Base-by-base conservation (phyloP, 2,329 filamentous ascomycete species). In the Colletotrichum limetticola region DNA sequence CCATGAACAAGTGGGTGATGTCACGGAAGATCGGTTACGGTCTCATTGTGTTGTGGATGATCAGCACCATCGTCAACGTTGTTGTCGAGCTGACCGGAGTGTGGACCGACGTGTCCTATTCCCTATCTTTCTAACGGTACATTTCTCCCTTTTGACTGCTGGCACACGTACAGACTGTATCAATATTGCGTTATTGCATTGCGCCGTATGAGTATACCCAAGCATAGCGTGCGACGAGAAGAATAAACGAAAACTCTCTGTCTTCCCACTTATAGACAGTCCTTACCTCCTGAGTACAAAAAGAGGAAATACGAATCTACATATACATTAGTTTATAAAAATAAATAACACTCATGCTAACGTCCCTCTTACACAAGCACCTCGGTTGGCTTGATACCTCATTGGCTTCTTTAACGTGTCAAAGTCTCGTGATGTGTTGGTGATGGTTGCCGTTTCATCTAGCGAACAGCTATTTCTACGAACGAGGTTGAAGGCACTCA, bases 1-100 rank as follows among this genome's bases (percentile, higher is more conserved):
- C 97, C 5, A 80, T 93, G 85, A 97, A 97, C 82, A 91, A 91
- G 75, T 98, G 95, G 95, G 86, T 93, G 53, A 92, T 98, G 90
- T 95, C 91, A 79, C 89, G 92, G 66, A 92, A 88, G 81, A 94
- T 99, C 77, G 97, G 97, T 16, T 94, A 91, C 87, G 90, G 90
- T 0, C 81, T 98, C 77, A 93, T 99, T 77, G 88, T 85, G 11
- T 82, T 98, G 22, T 99, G 97, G 97, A 86, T 84, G 14, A 82
- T 95, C 30, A 95, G 94, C 79, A 98, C 96, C 0, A 79, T 94
- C 42, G 85, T 92, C 26, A 99, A 98, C 82, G 89, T 99, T 2
- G 86, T 92, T 56, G 89, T 97, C 19, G 97, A 99, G 83, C 78
- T 96, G 56, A 89, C 86, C 14, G 91, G 91, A 5, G 79, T 83